Conservation (phyloP, 345 rosid species). For the Boechera retrofracta region DNA sequence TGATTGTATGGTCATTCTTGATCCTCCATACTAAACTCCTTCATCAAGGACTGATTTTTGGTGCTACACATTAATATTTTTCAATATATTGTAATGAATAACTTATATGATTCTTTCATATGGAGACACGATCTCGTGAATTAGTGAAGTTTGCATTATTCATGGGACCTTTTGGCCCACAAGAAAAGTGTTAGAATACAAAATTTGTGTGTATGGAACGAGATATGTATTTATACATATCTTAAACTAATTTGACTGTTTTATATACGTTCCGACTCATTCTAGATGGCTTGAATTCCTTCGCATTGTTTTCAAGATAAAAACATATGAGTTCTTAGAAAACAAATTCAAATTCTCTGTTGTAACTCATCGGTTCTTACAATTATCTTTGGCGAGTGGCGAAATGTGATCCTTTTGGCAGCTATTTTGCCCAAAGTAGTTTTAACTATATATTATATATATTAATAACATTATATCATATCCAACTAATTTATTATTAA, state of each 20-base stretch:
- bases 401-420: no score
- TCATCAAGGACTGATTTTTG: no score
- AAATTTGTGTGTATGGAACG: background rate
- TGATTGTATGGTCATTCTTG: background rate
- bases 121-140: background rate
- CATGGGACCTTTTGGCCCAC: conserved; percentile 8
- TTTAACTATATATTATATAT: no score
- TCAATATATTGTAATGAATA: background rate
- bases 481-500: no score
- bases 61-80: background rate
- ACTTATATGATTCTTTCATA: background rate
- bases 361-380: background rate
- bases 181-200: background rate
- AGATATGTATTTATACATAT: background rate
- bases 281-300: background rate
- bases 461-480: no score
- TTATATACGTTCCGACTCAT: background rate
- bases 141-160: conserved; percentile 8
- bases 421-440: background rate
- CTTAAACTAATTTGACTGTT: background rate
- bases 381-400: no score
- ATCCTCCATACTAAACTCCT: background rate
- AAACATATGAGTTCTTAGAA: background rate
- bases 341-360: no score
- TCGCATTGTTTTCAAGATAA: background rate